Evolutionary conservation across 164 flowering plant species (phyloP).

Genomic region (Aristolochia contorta): DNA sequence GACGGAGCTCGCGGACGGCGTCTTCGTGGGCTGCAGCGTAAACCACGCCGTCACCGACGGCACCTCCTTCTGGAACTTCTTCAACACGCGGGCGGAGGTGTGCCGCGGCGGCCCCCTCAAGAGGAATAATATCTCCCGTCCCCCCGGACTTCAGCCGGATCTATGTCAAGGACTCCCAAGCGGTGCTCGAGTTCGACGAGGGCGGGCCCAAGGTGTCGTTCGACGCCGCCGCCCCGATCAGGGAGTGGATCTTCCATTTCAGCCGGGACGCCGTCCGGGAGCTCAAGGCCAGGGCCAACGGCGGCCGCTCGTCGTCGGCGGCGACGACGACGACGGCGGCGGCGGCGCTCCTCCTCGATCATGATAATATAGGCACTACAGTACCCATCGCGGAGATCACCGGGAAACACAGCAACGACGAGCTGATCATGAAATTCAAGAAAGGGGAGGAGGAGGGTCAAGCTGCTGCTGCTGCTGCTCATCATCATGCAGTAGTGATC

Average conservation of each 20-base stretch:
- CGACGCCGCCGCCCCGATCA: conserved; percentile 41
- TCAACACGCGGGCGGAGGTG: conserved; percentile 65
- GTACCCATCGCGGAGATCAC: conserved; percentile 20
- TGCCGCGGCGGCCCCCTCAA: conserved; percentile 16
- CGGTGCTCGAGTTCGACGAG: conserved; percentile 47
- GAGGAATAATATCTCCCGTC: conserved; percentile 27
- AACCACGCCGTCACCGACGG: conserved; percentile 85
- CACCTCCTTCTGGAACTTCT: conserved; percentile 89
- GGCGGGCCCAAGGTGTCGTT: conserved; percentile 63
- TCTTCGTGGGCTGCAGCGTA: conserved; percentile 63
- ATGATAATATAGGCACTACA: no score
- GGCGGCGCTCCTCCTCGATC: no score
- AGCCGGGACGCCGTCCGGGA: conserved; percentile 41
- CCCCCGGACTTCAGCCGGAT: conserved; percentile 49
- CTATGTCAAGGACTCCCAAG: conserved; percentile 49
- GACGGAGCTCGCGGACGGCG: conserved; percentile 67
- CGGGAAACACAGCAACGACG: conserved; percentile 39
- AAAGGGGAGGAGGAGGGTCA: no score
- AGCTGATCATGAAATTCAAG: conserved; percentile 19
- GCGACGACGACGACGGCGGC: no score
- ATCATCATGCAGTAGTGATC: no score
- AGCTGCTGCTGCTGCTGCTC: no score
- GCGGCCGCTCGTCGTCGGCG: conserved; percentile 4
- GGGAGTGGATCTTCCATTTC: conserved; percentile 73
- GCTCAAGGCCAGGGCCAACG: conserved; percentile 52